Base-by-base conservation (phyloP, 345 rosid species). In the Populus euphratica region DNA sequence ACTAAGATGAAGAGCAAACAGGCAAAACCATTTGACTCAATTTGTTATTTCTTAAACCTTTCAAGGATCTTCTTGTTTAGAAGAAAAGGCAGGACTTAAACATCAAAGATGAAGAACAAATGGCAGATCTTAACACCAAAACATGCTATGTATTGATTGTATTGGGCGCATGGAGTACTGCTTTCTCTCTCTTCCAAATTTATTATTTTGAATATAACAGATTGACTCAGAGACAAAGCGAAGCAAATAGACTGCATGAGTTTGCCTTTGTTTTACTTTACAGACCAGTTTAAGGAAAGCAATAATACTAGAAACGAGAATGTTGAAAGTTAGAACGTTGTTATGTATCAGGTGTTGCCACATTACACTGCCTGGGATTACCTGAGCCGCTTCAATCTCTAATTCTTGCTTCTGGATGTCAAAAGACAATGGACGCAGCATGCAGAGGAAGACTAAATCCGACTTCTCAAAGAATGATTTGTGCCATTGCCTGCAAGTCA, bases 341-440 rank as follows among this genome's bases (percentile, higher is more conserved):
- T 43, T 8, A 31, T 31, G 25, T 43, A 17, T 8, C 16, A 67
- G 29, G 3, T 25, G 33, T 27, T 47, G 43, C 21, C 52, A 11
- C 33, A 61, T 21, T 20, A 2, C 11, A 68, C 61, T 56, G 63
- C 50, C 13, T 27, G 67, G 27, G 38, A 13, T 61, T 88, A 93
- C 98, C 92, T 89, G 90, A n/a, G 91, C 97, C 2, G 93, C 98
- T 68, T 90, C 98, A 47, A 93, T 89, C 84, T 93, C 98, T 66
- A 76, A 77, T 47, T 92, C 97, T 80, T 93, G 95, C 82, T 83
- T 88, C 78, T 92, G 86, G 66, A 93, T 86, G 73, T 89, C 84
- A 23, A 87, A 92, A 49, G 95, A 86, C 64, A 86, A 61, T 5
- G 98, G 98, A 43, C 80, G 83, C 86, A 91, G 35, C 81, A 89